phyloP scores from a whole-genome alignment of 441 rosid genomes.

The Hura crepitans region DNA sequence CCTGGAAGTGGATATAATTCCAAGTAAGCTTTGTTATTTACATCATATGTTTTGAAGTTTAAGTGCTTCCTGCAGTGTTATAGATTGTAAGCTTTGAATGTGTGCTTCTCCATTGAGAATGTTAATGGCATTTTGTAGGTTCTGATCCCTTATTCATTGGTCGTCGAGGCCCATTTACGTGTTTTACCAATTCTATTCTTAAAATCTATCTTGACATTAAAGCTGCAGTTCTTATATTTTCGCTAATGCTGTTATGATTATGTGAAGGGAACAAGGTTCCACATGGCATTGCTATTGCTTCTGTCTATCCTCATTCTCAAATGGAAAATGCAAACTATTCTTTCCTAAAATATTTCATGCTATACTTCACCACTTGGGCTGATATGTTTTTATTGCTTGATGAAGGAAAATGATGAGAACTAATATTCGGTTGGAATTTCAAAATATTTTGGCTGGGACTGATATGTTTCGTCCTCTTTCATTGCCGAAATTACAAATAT shows the following conservation, averaged over 20 bases:
- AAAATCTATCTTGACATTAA: constrained; percentile 1
- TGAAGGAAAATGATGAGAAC: background rate
- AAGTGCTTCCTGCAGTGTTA: background rate
- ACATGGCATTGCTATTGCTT: background rate
- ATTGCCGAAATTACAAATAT: background rate
- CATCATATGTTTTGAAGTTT: constrained; percentile 14
- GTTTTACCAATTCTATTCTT: background rate
- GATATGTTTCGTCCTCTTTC: background rate
- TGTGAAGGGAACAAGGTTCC: background rate
- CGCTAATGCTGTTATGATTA: background rate
- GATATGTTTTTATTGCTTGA: background rate
- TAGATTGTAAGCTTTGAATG: background rate
- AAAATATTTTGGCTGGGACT: too few species aligned
- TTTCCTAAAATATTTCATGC: background rate
- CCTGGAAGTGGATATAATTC: constrained; percentile 97
- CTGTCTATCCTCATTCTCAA: background rate
- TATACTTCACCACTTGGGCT: background rate
- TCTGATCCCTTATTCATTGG: background rate
- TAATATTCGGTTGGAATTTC: too few species aligned
- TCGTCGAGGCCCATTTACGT: background rate
- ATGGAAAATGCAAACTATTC: background rate
- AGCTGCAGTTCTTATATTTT: background rate
- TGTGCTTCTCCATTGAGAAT: background rate
- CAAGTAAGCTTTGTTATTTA: constrained; percentile 54
- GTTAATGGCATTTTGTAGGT: background rate